Percentiles rank a stretch among this genome's conserved stretches.
These are phyloP conservation scores for Macrocybe gigantea DNA, from an alignment of 768 basidiomycete genomes.

Conservation along the genomic window DNA sequence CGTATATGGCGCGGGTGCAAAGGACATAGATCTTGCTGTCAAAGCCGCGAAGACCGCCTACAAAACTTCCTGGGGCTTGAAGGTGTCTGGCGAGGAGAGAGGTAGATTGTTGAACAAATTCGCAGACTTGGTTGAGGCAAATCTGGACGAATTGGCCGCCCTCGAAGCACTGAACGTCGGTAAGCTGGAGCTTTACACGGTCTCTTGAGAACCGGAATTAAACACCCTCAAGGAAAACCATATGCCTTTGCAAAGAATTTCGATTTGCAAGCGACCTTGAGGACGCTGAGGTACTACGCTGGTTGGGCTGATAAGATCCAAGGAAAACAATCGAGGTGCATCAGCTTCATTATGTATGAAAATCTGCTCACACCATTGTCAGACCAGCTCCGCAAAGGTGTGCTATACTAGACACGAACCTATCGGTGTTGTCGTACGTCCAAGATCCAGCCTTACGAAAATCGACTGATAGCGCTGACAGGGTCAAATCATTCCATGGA, in stretches of 20 bases:
- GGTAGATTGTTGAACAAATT: slow-evolving; percentile 56
- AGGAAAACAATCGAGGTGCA: slow-evolving; percentile 62
- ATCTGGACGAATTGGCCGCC: slow-evolving; percentile 63
- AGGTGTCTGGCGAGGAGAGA: slow-evolving; percentile 45
- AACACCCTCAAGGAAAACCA: no score
- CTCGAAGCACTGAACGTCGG: slow-evolving; percentile 43
- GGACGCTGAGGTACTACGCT: slow-evolving; percentile 69
- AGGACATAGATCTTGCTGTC: slow-evolving; percentile 67
- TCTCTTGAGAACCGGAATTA: no score
- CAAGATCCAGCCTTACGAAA: neutral
- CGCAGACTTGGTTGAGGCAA: slow-evolving; percentile 54
- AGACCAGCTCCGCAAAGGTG: slow-evolving; percentile 21
- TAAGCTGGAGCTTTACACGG: neutral
- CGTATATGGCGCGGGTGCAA: slow-evolving; percentile 46
- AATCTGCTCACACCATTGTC: neutral
- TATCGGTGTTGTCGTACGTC: slow-evolving; percentile 36
- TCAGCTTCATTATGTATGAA: neutral
- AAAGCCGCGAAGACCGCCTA: slow-evolving; percentile 45
- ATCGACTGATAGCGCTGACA: neutral
- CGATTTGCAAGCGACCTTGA: slow-evolving; percentile 45
- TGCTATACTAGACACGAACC: slow-evolving; percentile 42
- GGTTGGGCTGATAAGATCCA: slow-evolving; percentile 88
- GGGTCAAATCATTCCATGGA: slow-evolving; percentile 53
- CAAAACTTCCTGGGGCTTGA: slow-evolving; percentile 66
- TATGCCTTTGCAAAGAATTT: slow-evolving; percentile 27